These are phyloP conservation scores for Neonectria ditissima DNA, from an alignment of 2,329 filamentous ascomycete species.

Conservation along the genomic window DNA sequence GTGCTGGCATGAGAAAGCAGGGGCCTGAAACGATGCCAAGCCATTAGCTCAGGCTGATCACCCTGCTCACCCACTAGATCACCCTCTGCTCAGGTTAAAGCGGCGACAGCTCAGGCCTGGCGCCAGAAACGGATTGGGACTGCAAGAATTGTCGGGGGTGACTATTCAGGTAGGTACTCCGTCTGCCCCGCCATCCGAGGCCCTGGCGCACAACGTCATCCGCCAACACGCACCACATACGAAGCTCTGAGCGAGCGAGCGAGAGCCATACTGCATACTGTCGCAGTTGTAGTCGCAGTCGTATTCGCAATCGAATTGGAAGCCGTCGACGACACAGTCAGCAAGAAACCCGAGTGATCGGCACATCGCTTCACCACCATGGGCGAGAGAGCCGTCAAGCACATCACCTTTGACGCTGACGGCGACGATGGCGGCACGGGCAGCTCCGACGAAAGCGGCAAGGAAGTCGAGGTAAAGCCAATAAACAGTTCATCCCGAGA, in stretches of 20 bases:
- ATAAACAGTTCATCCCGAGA: neutral
- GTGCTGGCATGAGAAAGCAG: neutral
- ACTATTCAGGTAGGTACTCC: no score
- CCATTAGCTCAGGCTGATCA: neutral
- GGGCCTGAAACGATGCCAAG: conserved; percentile 1
- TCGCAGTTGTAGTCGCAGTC: neutral
- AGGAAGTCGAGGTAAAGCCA: conserved; percentile 62
- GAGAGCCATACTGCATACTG: neutral
- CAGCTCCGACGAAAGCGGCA: conserved; percentile 63
- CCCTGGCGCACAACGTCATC: conserved; percentile 26
- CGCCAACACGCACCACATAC: neutral
- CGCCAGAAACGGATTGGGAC: no score
- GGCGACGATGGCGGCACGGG: conserved; percentile 60
- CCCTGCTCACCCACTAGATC: neutral
- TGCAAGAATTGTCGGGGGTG: no score
- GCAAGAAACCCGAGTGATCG: neutral
- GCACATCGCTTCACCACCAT: conserved; percentile 15
- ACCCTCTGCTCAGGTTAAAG: no score
- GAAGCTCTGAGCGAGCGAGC: neutral
- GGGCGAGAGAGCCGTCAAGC: conserved; percentile 37
- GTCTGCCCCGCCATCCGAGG: conserved; percentile 26
- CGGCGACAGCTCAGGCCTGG: no score
- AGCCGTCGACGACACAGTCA: neutral
- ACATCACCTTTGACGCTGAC: conserved; percentile 49
- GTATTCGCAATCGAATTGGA: neutral